Conservation (phyloP, 2,329 filamentous ascomycete species). For the Ophiostoma fasciatum region DNA sequence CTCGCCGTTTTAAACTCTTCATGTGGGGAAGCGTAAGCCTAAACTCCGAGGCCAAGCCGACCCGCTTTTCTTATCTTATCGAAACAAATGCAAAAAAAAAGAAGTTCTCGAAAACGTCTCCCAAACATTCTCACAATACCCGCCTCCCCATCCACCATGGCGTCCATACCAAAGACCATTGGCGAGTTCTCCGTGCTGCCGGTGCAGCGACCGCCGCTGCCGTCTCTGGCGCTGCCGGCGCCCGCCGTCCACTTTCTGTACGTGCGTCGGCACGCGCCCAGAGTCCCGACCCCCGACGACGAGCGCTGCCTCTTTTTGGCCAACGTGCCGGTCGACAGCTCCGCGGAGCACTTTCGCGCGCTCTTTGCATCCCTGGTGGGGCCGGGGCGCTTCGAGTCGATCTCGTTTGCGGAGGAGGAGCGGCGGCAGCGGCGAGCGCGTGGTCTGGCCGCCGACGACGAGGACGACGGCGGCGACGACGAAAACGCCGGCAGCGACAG, state of each 20-base stretch:
- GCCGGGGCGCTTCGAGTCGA: conserved; percentile 61
- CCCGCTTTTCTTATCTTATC: background rate
- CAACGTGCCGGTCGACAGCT: conserved; percentile 76
- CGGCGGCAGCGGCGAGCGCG: conserved; percentile 14
- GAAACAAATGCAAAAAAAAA: no score
- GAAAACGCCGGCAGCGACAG: background rate
- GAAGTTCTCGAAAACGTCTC: no score
- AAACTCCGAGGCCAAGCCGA: no score
- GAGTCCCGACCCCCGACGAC: conserved; percentile 57
- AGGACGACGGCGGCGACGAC: background rate
- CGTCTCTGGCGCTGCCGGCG: conserved; percentile 38
- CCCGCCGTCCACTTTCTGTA: conserved; percentile 70
- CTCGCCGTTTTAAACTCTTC: no score
- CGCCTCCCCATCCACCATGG: conserved; percentile 19
- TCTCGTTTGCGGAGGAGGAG: conserved; percentile 55
- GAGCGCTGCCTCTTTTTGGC: conserved; percentile 76
- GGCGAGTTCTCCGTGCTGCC: conserved; percentile 56
- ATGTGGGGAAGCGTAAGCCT: no score
- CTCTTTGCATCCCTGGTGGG: conserved; percentile 64
- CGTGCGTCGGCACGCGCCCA: conserved; percentile 68
- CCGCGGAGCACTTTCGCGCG: conserved; percentile 57
- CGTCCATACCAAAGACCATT: conserved; percentile 18
- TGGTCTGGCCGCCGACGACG: background rate
- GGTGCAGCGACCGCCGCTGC: conserved; percentile 47
- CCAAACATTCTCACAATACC: no score